Evolutionary conservation across 2,329 filamentous ascomycete species (phyloP).

Genomic region (Aspergillus sp.): DNA sequence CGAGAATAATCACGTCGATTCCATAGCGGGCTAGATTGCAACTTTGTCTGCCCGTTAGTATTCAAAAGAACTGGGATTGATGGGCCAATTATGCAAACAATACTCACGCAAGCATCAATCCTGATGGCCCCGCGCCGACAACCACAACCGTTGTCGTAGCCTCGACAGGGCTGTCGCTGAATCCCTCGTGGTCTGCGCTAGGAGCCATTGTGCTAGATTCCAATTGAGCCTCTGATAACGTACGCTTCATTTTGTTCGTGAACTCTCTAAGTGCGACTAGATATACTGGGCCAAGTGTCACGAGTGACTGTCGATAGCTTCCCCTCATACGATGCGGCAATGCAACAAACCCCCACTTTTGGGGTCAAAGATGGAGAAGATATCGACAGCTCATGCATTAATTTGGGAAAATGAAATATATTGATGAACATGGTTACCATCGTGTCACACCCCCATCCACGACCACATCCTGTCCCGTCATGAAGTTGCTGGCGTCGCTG

Average conservation of each 20-base stretch:
- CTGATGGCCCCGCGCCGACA: conserved; percentile 44
- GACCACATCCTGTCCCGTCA: conserved; percentile 46
- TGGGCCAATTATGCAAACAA: not conserved
- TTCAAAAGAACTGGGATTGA: conserved; percentile 4
- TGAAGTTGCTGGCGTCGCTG: conserved; percentile 47
- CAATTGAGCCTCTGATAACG: not conserved
- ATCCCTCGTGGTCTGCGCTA: conserved; percentile 26
- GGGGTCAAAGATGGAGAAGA: not conserved
- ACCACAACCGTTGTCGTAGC: conserved; percentile 31
- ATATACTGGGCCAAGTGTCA: not conserved
- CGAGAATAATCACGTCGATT: conserved; percentile 63
- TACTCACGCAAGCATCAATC: conserved; percentile 42
- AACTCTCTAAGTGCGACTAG: not conserved
- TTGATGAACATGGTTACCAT: conserved; percentile 27
- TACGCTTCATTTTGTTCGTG: not conserved
- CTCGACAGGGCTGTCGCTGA: conserved; percentile 15
- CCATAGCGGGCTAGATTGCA: conserved; percentile 63
- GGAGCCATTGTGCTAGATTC: conserved; percentile 23
- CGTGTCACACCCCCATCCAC: conserved; percentile 45
- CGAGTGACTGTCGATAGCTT: not conserved
- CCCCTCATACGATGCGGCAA: not conserved
- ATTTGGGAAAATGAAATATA: conserved; percentile 3
- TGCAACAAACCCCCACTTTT: conserved; percentile 5
- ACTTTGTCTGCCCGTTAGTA: conserved; percentile 30
- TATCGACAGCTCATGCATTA: not conserved